Evolutionary conservation across 2,329 filamentous ascomycete genomes (phyloP), one percentile per base, ranked within the genome.

Genomic region (Colletotrichum tamarilloi): DNA sequence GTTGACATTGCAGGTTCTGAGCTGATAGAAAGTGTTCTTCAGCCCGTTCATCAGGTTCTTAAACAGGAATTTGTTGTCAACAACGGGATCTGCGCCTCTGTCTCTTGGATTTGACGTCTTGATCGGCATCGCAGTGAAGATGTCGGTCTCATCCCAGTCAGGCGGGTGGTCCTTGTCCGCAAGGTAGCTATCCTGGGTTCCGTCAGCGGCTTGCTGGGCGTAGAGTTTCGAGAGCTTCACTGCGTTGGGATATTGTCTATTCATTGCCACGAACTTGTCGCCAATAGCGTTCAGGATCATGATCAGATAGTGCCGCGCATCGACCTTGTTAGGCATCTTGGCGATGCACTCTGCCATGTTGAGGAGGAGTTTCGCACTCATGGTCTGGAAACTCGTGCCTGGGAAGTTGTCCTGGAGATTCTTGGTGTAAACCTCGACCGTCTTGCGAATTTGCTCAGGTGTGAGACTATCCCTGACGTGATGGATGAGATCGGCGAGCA

Each of bases 281-380:
- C 94, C 97, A 77, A 99, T 98, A 11, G 97, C 97, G 82, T 98
- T 97, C 69, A 99, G 85, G 57, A 99, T 98, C 91, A 97, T 97
- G 79, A 99, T 95, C 74, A 99, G 86, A 81, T 98, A 98, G 81
- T 98, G 95, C 6, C 97, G 92, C 28, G 97, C 97, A 81, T 99
- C 96, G 56, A 93, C 91, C 84, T 98, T 99, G 80, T 98, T 94
- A 24, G 93, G 93, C 77, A 99, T 89, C 82, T 96, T 97, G 1
- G 95, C 94, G 79, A 99, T 99, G 81, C 95, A 97, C 79, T 99
- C 97, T 0, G 96, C 97, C 95, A 99, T 97, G 81, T 99, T 99
- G 14, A 99, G 87, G 1, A 99, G 87, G 3, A 99, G 87, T 82
- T 98, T 99, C 0, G 97, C 97, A 78, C 97, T 98, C 97, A 99